Evolutionary conservation across 768 basidiomycete species (phyloP).

Genomic region (Tulasnella sp.): DNA sequence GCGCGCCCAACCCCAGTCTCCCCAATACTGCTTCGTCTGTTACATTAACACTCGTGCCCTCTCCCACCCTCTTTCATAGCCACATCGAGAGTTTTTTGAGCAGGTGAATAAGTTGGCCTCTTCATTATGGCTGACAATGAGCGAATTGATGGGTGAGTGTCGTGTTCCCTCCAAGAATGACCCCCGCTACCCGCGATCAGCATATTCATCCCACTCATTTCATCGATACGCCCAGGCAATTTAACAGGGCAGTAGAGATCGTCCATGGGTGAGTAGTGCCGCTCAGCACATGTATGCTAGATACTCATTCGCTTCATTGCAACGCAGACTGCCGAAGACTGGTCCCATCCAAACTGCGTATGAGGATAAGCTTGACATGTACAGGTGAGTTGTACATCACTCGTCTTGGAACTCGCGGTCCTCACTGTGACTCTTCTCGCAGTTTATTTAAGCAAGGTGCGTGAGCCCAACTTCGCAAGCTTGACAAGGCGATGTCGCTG

Average conservation of each 20-base stretch:
- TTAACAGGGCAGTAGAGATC: constrained; percentile 89
- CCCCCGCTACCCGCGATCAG: not conserved
- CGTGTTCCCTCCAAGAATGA: not conserved
- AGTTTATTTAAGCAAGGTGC: constrained; percentile 91
- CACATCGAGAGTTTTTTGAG: too few species aligned
- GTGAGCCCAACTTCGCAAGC: not conserved
- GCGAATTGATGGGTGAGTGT: constrained; percentile 11
- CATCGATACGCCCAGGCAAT: constrained; percentile 41
- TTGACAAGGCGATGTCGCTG: too few species aligned
- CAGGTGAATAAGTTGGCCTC: too few species aligned
- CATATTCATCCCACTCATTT: not conserved
- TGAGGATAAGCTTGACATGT: constrained; percentile 90
- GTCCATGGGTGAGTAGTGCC: constrained; percentile 44
- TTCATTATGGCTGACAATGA: constrained; percentile 11
- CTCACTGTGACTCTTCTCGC: not conserved
- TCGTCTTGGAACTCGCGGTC: not conserved
- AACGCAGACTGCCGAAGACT: constrained; percentile 63
- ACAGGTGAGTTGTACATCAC: constrained; percentile 44
- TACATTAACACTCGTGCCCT: too few species aligned
- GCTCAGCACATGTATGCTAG: too few species aligned
- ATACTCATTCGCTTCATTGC: not conserved
- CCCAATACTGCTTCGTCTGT: too few species aligned
- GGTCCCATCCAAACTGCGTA: constrained; percentile 94
- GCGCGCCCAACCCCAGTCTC: too few species aligned
- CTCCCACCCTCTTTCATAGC: too few species aligned